Evolutionary conservation across 441 rosid species (phyloP), one percentile per base, ranked within the genome.

Genomic region (Erysimum cheiri): DNA sequence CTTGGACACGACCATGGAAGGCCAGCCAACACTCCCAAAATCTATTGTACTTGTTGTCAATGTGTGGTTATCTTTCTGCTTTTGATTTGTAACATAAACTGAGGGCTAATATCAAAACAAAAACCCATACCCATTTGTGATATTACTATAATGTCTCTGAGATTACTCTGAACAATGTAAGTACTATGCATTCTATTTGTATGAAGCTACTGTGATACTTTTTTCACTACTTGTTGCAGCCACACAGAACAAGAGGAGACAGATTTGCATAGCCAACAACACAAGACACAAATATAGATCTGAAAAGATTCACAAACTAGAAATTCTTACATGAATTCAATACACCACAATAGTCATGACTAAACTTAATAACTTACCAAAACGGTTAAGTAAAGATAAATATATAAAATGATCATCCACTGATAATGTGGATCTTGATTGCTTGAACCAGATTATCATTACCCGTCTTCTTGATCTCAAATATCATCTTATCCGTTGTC

Each of bases 71-170:
- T 44, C 40, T 36, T 17, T 64, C 65, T 44, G 63, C 49, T 53
- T 60, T 53, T 43, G 49, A 67, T 60, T 44, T 74, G 78, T 74
- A 69, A 55, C 70, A 60, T 69, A 61, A 28, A 67, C 12, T 43
- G 37, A 46, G 77, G 67, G 69, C n/a, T 44, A 41, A 60, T 28
- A 60, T 55, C 73, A 43, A 44, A 52, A 67, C 43, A 67, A 33
- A 67, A 67, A 67, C 69, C 60, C 39, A 62, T 46, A 54, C 52
- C 44, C 57, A 36, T 68, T 44, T 68, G 37, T 54, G 8, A 69
- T 54, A 28, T 7, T 62, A 69, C 60, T 14, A 6, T 8, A 31
- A 53, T 50, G 31, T 66, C 37, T 73, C 35, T 40, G 52, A 39
- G 19, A 57, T 26, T 41, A 46, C 52, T 60, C 60, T 17, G 3